Base-by-base conservation (phyloP, 805 yeast species). In the Metschnikowia reukaufii region DNA sequence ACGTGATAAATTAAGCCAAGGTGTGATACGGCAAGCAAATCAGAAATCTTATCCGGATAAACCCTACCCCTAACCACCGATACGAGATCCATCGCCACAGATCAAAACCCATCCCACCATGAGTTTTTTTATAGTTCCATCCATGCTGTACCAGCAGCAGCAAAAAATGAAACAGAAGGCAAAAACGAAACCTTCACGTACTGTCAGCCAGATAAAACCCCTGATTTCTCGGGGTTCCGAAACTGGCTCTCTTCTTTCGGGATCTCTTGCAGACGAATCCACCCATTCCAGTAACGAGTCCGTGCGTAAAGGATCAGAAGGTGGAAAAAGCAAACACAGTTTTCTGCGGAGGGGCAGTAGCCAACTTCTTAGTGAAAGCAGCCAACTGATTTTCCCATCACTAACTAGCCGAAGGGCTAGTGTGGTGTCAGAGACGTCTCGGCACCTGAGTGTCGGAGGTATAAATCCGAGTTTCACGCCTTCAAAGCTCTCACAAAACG, bases 101-200 rank as follows among this genome's bases (percentile, higher is more conserved):
- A 12, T 25, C 30, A 8, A 12, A 25, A 12, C 12, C 12, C 7
- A 8, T 25, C 17, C 32, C 15, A 29, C 33, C 39, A 70, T 70
- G 76, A 68, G 67, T 49, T 71, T 64, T 53, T 70, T 60, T 39
- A 60, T 68, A 15, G 75, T 70, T 1, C 74, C 74, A 1, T 50
- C 70, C 17, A 65, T 69, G 47, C 68, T 66, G 61, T 72, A 67
- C 49, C 76, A 72, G 54, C 69, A 70, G 21, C 66, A 68, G 47
- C 73, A 72, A 51, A 70, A 70, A 50, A 42, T 70, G 35, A 44
- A 44, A 38, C 41, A 27, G 12, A 48, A 43, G 31, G 53, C 53
- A 9, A 25, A 25, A 33, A 56, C 59, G 38, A 54, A 57, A 45
- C 34, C 35, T 13, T 13, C 42, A 20, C 20, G 25, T 16, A 9